phyloP scores from a whole-genome alignment of 345 rosid species.

The Nephelium lappaceum region DNA sequence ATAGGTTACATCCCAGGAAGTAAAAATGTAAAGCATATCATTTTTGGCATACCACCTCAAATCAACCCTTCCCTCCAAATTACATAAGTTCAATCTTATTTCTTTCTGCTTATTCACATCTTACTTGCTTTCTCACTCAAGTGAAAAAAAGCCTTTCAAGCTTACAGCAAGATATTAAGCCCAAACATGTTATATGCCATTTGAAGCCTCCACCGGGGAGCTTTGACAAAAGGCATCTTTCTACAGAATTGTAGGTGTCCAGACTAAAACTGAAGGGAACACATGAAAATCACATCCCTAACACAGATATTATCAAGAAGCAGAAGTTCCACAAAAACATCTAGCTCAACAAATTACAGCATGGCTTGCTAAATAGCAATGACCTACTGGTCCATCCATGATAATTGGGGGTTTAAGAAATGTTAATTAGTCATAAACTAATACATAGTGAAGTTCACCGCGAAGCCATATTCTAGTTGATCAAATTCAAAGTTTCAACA shows the following conservation, averaged over 20 bases:
- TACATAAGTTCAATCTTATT: background rate
- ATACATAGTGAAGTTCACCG: background rate
- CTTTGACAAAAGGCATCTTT: background rate
- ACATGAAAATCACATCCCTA: background rate
- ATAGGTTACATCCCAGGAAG: background rate
- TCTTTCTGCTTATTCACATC: too few species aligned
- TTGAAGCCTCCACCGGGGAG: background rate
- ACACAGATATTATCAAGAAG: background rate
- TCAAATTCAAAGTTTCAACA: background rate
- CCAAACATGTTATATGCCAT: background rate
- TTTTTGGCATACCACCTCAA: background rate
- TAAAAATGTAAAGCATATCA: background rate
- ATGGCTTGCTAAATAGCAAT: background rate
- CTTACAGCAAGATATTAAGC: background rate
- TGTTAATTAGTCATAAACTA: background rate
- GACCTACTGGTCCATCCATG: background rate
- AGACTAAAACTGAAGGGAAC: background rate
- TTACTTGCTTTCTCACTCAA: too few species aligned
- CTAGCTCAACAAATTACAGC: background rate
- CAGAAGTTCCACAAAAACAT: background rate
- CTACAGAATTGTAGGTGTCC: background rate
- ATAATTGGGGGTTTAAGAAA: background rate
- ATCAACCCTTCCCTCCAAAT: background rate
- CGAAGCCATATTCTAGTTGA: background rate
- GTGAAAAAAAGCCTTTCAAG: background rate